These are phyloP conservation scores for Candida golubevii DNA, from an alignment of 805 yeast genomes.

Conservation along the genomic window DNA sequence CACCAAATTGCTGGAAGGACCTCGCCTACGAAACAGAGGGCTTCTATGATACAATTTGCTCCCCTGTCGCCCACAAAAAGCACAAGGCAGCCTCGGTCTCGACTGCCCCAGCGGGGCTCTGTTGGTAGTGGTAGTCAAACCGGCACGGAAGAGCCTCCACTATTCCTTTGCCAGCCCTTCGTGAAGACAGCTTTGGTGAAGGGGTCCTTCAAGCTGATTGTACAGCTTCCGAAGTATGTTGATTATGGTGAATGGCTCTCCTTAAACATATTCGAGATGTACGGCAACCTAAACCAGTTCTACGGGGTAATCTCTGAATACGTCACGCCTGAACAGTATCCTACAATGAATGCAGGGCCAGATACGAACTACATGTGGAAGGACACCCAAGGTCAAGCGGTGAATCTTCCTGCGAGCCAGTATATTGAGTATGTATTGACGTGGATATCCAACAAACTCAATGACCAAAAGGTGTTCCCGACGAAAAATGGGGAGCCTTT, in stretches of 20 bases:
- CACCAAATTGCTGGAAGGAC: slow-evolving; percentile 37
- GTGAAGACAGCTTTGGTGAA: slow-evolving; percentile 92
- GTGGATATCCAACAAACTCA: slow-evolving; percentile 84
- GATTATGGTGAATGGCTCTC: slow-evolving; percentile 96
- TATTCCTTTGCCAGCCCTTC: slow-evolving; percentile 88
- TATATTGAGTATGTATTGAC: slow-evolving; percentile 88
- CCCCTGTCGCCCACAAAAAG: slow-evolving; percentile 22
- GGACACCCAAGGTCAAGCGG: slow-evolving; percentile 69
- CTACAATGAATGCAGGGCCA: slow-evolving; percentile 95
- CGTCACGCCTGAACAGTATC: slow-evolving; percentile 83
- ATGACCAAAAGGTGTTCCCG: slow-evolving; percentile 88
- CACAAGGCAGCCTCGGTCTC: slow-evolving; percentile 11
- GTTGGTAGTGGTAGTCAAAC: background rate
- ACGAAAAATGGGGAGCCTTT: slow-evolving; percentile 87
- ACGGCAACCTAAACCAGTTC: slow-evolving; percentile 79
- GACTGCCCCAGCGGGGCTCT: slow-evolving; percentile 16
- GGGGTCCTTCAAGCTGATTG: slow-evolving; percentile 94
- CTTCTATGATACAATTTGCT: slow-evolving; percentile 21
- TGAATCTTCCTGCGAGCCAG: slow-evolving; percentile 85
- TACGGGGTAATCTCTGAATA: slow-evolving; percentile 89
- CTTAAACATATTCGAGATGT: slow-evolving; percentile 83
- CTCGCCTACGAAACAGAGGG: slow-evolving; percentile 33
- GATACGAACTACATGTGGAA: slow-evolving; percentile 89
- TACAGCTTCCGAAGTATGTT: slow-evolving; percentile 90
- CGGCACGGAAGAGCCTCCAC: slow-evolving; percentile 34